These are phyloP conservation scores for Senna siamea DNA, from an alignment of 306 rosid species.

Conservation along the genomic window DNA sequence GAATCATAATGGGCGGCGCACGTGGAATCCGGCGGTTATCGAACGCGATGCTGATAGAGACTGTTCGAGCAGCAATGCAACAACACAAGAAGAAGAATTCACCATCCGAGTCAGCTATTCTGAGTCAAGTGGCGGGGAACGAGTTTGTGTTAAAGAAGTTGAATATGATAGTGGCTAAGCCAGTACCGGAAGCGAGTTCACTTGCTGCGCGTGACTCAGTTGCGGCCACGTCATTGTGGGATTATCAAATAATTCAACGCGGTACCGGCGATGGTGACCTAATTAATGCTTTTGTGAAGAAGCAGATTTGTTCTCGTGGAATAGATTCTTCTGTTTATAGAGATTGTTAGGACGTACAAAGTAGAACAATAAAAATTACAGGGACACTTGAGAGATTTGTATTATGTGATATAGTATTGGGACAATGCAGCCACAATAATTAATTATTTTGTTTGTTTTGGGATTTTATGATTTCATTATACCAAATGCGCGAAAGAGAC, in stretches of 20 bases:
- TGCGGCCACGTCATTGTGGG: conserved; percentile 43
- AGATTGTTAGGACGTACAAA: conserved; percentile 58
- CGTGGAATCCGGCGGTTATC: conserved; percentile 79
- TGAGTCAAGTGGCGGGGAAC: conserved; percentile 65
- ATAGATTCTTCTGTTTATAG: conserved; percentile 80
- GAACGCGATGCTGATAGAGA: conserved; percentile 52
- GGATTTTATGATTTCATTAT: too few species aligned
- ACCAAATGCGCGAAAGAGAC: too few species aligned
- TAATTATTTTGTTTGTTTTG: too few species aligned
- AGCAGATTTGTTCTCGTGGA: conserved; percentile 58
- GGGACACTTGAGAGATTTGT: background rate
- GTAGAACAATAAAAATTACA: too few species aligned
- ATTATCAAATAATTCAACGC: conserved; percentile 52
- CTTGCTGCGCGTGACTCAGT: conserved; percentile 39
- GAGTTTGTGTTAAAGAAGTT: conserved; percentile 49
- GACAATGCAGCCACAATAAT: background rate
- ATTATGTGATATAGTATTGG: background rate
- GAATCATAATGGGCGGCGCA: conserved; percentile 69
- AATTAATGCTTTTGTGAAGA: conserved; percentile 51
- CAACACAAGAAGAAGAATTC: conserved; percentile 54
- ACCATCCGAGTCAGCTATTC: conserved; percentile 58
- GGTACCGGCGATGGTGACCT: conserved; percentile 52
- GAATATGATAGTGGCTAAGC: conserved; percentile 40
- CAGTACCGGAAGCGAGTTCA: conserved; percentile 60
- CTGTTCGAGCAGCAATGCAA: conserved; percentile 63